Conservation (phyloP, 768 basidiomycete species). For the Pleurotus ostreatus region DNA sequence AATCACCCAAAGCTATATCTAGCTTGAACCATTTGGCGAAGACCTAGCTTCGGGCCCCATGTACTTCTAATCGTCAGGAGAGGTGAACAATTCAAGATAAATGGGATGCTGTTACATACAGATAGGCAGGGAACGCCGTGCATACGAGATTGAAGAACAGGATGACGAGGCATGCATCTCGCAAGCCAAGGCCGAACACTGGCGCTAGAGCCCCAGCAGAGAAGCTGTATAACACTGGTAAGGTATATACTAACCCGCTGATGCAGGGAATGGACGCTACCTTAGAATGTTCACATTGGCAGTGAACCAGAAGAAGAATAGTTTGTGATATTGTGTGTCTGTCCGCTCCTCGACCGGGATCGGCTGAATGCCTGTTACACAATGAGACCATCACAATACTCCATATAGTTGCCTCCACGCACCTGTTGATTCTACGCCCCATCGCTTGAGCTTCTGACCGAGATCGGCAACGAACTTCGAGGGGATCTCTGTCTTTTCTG, state of each 20-base stretch:
- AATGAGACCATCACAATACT: background rate
- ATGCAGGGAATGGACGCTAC: slow-evolving; percentile 22
- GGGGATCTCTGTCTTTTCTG: too few relatives aligned
- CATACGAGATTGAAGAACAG: slow-evolving; percentile 38
- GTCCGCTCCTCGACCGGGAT: slow-evolving; percentile 43
- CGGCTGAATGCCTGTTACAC: slow-evolving; percentile 40
- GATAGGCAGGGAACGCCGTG: slow-evolving; percentile 53
- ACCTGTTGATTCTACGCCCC: slow-evolving; percentile 5
- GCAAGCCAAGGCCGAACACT: slow-evolving; percentile 49
- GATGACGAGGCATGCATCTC: slow-evolving; percentile 49
- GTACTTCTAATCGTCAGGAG: slow-evolving; percentile 33
- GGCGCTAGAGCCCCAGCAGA: slow-evolving; percentile 61
- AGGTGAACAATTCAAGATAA: background rate
- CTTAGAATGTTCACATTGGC: slow-evolving; percentile 63
- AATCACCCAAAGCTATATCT: slow-evolving; percentile 26
- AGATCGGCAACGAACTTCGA: background rate
- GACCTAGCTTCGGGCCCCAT: slow-evolving; percentile 78
- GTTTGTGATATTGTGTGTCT: slow-evolving; percentile 57
- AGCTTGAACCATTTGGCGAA: slow-evolving; percentile 75
- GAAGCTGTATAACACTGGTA: slow-evolving; percentile 27
- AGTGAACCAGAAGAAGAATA: slow-evolving; percentile 74
- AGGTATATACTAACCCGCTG: background rate
- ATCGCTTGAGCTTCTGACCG: background rate
- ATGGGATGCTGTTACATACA: slow-evolving; percentile 36
- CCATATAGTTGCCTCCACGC: background rate